Percentiles rank a stretch among this genome's conserved stretches.
Evolutionary conservation across 176 grass and related monocot genomes (phyloP).

Genomic region (Bothriochloa decipiens): DNA sequence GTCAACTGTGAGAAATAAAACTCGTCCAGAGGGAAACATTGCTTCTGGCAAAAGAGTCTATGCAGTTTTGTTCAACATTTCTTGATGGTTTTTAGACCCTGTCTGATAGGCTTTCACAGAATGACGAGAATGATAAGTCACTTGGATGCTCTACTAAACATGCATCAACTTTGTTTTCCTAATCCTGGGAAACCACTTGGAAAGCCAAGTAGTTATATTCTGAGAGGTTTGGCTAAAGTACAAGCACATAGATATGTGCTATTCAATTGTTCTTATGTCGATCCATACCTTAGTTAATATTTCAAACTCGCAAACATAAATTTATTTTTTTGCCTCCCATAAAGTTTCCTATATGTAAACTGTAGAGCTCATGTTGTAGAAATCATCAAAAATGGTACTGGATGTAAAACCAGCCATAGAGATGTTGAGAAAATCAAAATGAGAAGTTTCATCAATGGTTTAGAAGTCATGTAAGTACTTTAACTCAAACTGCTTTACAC

Average conservation of each 20-base stretch:
- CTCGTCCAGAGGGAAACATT: neutral
- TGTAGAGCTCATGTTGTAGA: slow-evolving; percentile 24
- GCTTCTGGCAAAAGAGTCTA: neutral
- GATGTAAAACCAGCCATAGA: neutral
- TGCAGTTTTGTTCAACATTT: neutral
- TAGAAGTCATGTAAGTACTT: slow-evolving; percentile 25
- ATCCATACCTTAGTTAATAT: slow-evolving; percentile 32
- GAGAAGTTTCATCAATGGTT: slow-evolving; percentile 20
- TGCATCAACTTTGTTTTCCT: neutral
- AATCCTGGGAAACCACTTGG: neutral
- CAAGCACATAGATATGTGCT: slow-evolving; percentile 28
- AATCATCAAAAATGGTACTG: neutral
- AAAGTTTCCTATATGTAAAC: neutral
- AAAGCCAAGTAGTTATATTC: neutral
- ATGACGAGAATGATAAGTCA: slow-evolving; percentile 1
- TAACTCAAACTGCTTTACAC: neutral
- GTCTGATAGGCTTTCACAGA: neutral
- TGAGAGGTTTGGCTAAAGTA: too few relatives aligned
- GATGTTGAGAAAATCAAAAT: neutral
- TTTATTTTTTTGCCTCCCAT: neutral
- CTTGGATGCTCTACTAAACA: neutral
- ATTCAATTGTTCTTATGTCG: slow-evolving; percentile 27
- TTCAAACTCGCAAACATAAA: neutral
- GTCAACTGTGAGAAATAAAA: neutral
- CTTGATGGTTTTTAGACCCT: neutral